These are phyloP conservation scores for Thermothelomyces thermophilus DNA, from an alignment of 2,329 filamentous ascomycete species.

Conservation along the genomic window DNA sequence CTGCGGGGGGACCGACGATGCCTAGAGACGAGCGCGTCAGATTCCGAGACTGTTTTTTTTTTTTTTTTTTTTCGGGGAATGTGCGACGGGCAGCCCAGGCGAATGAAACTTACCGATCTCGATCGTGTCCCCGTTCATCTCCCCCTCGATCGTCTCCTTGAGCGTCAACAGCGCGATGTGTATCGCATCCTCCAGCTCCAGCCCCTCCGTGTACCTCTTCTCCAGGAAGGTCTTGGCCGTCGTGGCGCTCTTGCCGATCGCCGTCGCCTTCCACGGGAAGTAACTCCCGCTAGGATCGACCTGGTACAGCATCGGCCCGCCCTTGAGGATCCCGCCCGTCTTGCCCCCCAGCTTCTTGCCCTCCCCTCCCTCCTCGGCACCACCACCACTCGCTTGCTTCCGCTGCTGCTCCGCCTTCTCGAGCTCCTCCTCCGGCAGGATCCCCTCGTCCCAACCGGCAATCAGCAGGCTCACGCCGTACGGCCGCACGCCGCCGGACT, in stretches of 20 bases:
- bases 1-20: constrained; percentile 89
- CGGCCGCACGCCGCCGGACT: constrained; percentile 92
- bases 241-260: constrained; percentile 96
- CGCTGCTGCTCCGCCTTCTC: constrained; percentile 35
- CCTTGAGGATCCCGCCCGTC: constrained; percentile 92
- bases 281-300: constrained; percentile 98
- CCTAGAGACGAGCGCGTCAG: constrained; percentile 43
- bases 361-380: constrained; percentile 47
- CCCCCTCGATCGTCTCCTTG: constrained; percentile 98
- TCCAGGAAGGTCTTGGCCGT: constrained; percentile 98
- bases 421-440: constrained; percentile 70
- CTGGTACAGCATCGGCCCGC: constrained; percentile 95
- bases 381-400: constrained; percentile 44
- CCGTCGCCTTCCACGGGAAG: constrained; percentile 98
- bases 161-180: constrained; percentile 95
- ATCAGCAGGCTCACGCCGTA: constrained; percentile 95
- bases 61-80: neutral
- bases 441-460: constrained; percentile 95
- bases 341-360: constrained; percentile 74
- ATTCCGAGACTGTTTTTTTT: too few species aligned
- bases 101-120: constrained; percentile 69
- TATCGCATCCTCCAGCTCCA: constrained; percentile 96
- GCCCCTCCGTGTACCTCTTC: constrained; percentile 95
- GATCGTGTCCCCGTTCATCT: constrained; percentile 98
- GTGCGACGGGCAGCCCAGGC: neutral